Percentiles rank a stretch among this genome's conserved stretches.
phyloP scores from a whole-genome alignment of 106 monocot species.

The Vanilla planifolia region DNA sequence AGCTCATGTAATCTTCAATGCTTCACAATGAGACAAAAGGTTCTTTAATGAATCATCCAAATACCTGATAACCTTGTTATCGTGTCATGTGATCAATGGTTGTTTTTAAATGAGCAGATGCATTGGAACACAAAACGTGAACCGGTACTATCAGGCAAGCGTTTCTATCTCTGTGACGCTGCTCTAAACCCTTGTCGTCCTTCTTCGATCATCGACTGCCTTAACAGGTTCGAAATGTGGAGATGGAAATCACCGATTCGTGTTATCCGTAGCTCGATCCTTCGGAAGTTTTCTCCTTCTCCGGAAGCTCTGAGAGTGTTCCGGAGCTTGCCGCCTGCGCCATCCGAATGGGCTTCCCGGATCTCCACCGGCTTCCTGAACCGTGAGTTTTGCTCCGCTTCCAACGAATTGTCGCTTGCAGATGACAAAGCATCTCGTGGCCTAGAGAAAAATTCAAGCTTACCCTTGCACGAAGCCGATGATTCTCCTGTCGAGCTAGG shows the following conservation, averaged over 20 bases:
- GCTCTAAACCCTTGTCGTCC: neutral
- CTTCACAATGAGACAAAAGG: too few species aligned
- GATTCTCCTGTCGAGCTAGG: slow-evolving; percentile 1
- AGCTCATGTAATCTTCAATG: too few species aligned
- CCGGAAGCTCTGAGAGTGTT: slow-evolving; percentile 5
- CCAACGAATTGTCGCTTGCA: neutral
- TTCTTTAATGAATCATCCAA: too few species aligned
- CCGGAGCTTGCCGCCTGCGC: neutral
- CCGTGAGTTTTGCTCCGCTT: slow-evolving; percentile 20
- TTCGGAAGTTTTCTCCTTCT: slow-evolving; percentile 1
- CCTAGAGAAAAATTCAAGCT: neutral
- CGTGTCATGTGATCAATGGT: too few species aligned
- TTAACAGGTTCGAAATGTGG: slow-evolving; percentile 37
- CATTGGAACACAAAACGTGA: too few species aligned
- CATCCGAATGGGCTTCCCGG: neutral
- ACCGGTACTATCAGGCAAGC: too few species aligned
- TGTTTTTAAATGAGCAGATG: too few species aligned
- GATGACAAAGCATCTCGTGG: neutral
- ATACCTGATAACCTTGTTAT: too few species aligned
- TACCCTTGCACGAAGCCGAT: neutral
- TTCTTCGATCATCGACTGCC: neutral
- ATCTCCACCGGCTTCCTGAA: slow-evolving; percentile 10
- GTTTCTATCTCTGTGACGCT: too few species aligned
- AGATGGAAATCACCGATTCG: slow-evolving; percentile 36
- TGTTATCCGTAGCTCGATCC: slow-evolving; percentile 26